Percentiles rank a stretch among this genome's conserved stretches.
phyloP scores from a whole-genome alignment of 306 rosid genomes.

The Comarum palustre region DNA sequence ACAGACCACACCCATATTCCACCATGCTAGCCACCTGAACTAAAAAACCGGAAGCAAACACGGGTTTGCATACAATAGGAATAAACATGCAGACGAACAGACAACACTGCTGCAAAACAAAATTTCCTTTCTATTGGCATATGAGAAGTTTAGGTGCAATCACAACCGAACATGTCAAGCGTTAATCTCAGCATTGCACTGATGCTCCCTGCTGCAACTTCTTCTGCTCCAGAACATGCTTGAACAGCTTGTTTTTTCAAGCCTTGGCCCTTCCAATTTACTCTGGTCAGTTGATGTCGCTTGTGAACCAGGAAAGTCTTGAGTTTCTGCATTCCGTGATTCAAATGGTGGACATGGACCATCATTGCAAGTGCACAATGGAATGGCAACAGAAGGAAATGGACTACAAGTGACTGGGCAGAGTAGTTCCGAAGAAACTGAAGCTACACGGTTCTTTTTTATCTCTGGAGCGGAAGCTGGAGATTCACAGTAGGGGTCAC shows the following conservation, averaged over 20 bases:
- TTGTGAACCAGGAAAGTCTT: conserved; percentile 49
- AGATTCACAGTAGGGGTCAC: conserved; percentile 44
- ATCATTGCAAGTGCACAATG: conserved; percentile 82
- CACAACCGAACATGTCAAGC: conserved; percentile 40
- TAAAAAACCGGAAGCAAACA: conserved; percentile 43
- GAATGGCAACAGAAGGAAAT: conserved; percentile 82
- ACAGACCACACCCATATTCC: conserved; percentile 22
- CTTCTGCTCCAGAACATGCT: conserved; percentile 92
- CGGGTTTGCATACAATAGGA: conserved; percentile 24
- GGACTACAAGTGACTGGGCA: conserved; percentile 94
- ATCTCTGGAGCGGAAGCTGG: conserved; percentile 59
- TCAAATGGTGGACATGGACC: conserved; percentile 81
- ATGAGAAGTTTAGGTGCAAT: conserved; percentile 13
- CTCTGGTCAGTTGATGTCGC: conserved; percentile 45
- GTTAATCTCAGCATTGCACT: conserved; percentile 91
- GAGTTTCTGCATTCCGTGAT: conserved; percentile 53
- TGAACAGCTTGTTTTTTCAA: conserved; percentile 75
- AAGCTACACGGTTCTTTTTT: conserved; percentile 72
- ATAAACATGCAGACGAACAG: conserved; percentile 10
- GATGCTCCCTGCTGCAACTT: conserved; percentile 96
- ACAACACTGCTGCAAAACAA: conserved; percentile 15
- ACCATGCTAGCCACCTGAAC: conserved; percentile 38
- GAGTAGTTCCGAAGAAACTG: conserved; percentile 78
- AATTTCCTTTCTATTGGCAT: conserved; percentile 26
- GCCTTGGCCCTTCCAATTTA: conserved; percentile 70